These are phyloP conservation scores for Hericium alpestre DNA, from an alignment of 768 basidiomycete genomes.

Conservation along the genomic window DNA sequence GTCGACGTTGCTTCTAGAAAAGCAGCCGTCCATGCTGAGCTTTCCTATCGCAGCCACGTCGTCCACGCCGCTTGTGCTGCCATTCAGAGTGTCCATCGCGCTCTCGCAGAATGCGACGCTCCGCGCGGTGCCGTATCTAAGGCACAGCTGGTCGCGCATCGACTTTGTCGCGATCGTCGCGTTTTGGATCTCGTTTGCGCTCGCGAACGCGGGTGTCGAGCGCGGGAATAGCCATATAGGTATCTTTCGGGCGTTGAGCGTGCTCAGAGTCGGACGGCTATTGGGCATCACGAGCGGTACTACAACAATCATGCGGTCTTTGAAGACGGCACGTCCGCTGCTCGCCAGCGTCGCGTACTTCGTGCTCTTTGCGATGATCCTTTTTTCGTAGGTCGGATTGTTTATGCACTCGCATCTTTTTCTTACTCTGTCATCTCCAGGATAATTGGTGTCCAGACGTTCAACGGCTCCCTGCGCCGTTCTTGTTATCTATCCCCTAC, in stretches of 20 bases:
- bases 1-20: slow-evolving; percentile 24
- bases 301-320: slow-evolving; percentile 83
- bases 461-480: slow-evolving; percentile 73
- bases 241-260: slow-evolving; percentile 80
- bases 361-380: slow-evolving; percentile 75
- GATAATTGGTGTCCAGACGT: slow-evolving; percentile 90
- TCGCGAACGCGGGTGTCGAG: slow-evolving; percentile 64
- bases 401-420: background rate
- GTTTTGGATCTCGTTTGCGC: slow-evolving; percentile 77
- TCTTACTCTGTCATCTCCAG: slow-evolving; percentile 24
- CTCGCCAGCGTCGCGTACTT: slow-evolving; percentile 86
- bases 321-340: slow-evolving; percentile 86
- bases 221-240: slow-evolving; percentile 63
- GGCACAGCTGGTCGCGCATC: slow-evolving; percentile 88
- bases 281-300: slow-evolving; percentile 87
- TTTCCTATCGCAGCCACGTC: slow-evolving; percentile 30
- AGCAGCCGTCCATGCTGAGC: slow-evolving; percentile 23
- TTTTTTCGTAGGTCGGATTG: slow-evolving; percentile 63
- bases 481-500: slow-evolving; percentile 47
- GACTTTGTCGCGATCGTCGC: slow-evolving; percentile 77
- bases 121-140: slow-evolving; percentile 73
- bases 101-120: slow-evolving; percentile 45
- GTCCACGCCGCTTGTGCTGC: slow-evolving; percentile 39
- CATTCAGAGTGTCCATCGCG: slow-evolving; percentile 51
- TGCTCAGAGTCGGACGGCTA: slow-evolving; percentile 71